A percentile compares a stretch with the other conserved stretches of the same genome.
Conservation (phyloP, 2,329 filamentous ascomycete genomes). For the Pseudogymnoascus sp. region DNA sequence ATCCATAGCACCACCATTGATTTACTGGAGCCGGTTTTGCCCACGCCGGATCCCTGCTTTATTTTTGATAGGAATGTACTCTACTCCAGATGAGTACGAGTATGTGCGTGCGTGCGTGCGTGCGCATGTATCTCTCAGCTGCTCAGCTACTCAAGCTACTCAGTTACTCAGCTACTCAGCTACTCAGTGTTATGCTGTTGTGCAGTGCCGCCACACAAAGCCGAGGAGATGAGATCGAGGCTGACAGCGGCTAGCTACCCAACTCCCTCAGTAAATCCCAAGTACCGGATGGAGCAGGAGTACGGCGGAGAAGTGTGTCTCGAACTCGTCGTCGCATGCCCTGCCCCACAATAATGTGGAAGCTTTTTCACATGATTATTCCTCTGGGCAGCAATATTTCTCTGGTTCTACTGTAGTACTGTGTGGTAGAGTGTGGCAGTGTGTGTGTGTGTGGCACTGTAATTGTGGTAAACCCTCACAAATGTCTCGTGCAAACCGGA, state of each 20-base stretch:
- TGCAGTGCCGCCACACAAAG: neutral
- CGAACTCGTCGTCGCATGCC: slow-evolving; percentile 7
- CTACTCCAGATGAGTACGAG: neutral
- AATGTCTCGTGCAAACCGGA: slow-evolving; percentile 3
- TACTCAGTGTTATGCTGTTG: neutral
- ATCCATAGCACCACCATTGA: neutral
- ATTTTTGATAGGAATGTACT: neutral
- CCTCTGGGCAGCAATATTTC: neutral
- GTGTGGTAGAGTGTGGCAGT: neutral
- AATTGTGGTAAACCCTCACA: neutral
- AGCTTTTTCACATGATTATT: slow-evolving; percentile 10
- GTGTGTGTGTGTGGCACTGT: neutral
- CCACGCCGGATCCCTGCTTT: neutral
- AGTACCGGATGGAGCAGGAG: neutral
- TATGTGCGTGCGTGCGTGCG: neutral
- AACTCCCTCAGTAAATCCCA: neutral
- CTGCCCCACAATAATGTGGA: neutral
- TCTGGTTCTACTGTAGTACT: neutral
- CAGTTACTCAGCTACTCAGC: neutral
- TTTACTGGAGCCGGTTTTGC: slow-evolving; percentile 5
- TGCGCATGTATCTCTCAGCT: too few relatives aligned
- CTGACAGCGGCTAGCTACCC: slow-evolving; percentile 6
- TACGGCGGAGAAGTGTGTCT: neutral
- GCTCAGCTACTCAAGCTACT: too few relatives aligned
- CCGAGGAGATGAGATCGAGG: neutral